Evolutionary conservation across 2,329 filamentous ascomycete genomes (phyloP).

Genomic region (Albifimbria verrucaria): DNA sequence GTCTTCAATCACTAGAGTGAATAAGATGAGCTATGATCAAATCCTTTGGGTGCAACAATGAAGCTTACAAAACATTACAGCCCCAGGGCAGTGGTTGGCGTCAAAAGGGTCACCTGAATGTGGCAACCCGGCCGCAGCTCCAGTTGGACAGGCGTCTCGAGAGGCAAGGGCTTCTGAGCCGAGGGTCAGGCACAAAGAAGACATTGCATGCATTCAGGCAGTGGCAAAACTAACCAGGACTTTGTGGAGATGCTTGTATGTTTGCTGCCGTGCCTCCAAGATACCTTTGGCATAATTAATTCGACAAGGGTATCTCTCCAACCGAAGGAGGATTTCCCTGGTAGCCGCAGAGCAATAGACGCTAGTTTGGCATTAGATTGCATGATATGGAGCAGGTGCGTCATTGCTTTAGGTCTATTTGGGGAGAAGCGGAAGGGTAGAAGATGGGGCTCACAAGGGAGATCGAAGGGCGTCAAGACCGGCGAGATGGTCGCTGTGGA

Average conservation of each 20-base stretch:
- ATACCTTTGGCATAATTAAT: slow-evolving; percentile 79
- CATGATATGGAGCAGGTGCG: no score
- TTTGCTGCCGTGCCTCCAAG: slow-evolving; percentile 68
- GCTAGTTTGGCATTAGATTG: slow-evolving; percentile 28
- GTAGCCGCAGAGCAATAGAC: slow-evolving; percentile 89
- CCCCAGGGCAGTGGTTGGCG: slow-evolving; percentile 87
- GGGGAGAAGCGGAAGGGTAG: neutral
- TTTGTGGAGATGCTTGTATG: slow-evolving; percentile 72
- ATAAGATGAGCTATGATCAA: neutral
- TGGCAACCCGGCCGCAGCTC: slow-evolving; percentile 65
- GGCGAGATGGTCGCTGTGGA: slow-evolving; percentile 84
- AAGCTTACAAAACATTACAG: slow-evolving; percentile 76
- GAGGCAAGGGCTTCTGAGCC: slow-evolving; percentile 68
- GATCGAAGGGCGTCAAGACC: slow-evolving; percentile 74
- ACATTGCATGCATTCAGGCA: no score
- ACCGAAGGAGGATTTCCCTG: slow-evolving; percentile 71
- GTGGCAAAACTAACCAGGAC: slow-evolving; percentile 59
- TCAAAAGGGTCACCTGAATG: slow-evolving; percentile 86
- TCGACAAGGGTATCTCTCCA: slow-evolving; percentile 76
- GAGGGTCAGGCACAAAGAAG: slow-evolving; percentile 6
- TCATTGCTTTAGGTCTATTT: no score
- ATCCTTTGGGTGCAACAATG: fast-evolving
- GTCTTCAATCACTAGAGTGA: slow-evolving; percentile 65
- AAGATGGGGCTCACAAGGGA: slow-evolving; percentile 56
- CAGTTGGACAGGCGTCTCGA: slow-evolving; percentile 74